These are phyloP conservation scores for Setaria viridis DNA, from an alignment of 202 grass and related monocot genomes.

Conservation along the genomic window DNA sequence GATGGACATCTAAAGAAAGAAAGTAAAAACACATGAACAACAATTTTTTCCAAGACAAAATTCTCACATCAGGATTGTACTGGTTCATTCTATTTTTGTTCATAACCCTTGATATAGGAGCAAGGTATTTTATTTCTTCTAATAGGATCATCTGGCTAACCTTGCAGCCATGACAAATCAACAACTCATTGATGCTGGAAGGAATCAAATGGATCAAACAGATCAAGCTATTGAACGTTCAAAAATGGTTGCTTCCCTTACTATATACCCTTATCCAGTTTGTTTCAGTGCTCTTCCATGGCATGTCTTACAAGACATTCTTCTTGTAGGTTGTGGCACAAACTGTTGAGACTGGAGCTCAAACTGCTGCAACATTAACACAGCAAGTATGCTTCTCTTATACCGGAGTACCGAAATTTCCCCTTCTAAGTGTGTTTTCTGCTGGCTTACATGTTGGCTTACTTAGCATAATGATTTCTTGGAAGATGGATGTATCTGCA, in stretches of 20 bases:
- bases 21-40: not conserved
- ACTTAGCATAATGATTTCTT: conserved; percentile 14
- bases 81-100: conserved; percentile 12
- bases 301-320: conserved; percentile 25
- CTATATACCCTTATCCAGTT: not conserved
- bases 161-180: conserved; percentile 82
- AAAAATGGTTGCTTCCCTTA: conserved; percentile 67
- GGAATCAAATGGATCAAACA: conserved; percentile 88
- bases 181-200: conserved; percentile 87
- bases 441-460: not conserved
- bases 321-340: conserved; percentile 83
- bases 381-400: conserved; percentile 72
- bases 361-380: conserved; percentile 81
- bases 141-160: conserved; percentile 23
- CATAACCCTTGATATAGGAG: conserved; percentile 11
- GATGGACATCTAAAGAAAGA: not conserved
- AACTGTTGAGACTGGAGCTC: conserved; percentile 87
- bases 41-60: not conserved
- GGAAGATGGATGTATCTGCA: not conserved
- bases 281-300: conserved; percentile 4
- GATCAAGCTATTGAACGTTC: conserved; percentile 90
- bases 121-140: conserved; percentile 47
- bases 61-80: not conserved
- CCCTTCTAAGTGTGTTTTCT: not conserved
- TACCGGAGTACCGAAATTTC: not conserved